Conservation (phyloP, 1,284 basidiomycete species). For the Serendipita sp. region DNA sequence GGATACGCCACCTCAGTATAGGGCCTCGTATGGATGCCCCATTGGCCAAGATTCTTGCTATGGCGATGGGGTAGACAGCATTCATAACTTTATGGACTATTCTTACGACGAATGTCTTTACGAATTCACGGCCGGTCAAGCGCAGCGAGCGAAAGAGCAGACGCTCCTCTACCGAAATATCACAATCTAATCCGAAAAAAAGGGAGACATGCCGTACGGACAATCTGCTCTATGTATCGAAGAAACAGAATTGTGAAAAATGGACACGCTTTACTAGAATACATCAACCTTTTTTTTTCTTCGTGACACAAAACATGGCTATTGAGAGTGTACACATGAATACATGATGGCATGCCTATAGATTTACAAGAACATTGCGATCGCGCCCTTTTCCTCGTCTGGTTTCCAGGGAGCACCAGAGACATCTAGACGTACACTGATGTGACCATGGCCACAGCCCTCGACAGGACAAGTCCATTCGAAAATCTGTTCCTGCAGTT, state of each 20-base stretch:
- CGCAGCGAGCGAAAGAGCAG: too few species aligned
- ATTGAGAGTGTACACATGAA: too few species aligned
- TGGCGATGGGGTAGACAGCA: neutral
- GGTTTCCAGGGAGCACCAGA: constrained; percentile 38
- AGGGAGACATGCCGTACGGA: too few species aligned
- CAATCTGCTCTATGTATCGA: too few species aligned
- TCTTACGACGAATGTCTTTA: constrained; percentile 16
- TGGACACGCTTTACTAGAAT: too few species aligned
- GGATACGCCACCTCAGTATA: constrained; percentile 36
- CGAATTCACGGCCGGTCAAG: neutral
- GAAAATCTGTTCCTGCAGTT: constrained; percentile 29
- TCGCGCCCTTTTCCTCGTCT: constrained; percentile 29
- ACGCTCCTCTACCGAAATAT: too few species aligned
- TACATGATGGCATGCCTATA: neutral
- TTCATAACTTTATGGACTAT: constrained; percentile 11
- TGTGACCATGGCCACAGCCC: constrained; percentile 37
- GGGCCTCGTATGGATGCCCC: constrained; percentile 32
- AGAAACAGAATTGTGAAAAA: too few species aligned
- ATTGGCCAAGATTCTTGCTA: constrained; percentile 16
- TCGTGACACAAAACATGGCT: too few species aligned
- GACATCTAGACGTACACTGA: constrained; percentile 29
- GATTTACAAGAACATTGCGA: constrained; percentile 32
- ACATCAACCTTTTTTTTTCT: too few species aligned
- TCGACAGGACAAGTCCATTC: constrained; percentile 52
- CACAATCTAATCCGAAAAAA: too few species aligned